These are phyloP conservation scores for Xeromyces bisporus DNA, from an alignment of 495 filamentous ascomycete genomes.

Conservation along the genomic window DNA sequence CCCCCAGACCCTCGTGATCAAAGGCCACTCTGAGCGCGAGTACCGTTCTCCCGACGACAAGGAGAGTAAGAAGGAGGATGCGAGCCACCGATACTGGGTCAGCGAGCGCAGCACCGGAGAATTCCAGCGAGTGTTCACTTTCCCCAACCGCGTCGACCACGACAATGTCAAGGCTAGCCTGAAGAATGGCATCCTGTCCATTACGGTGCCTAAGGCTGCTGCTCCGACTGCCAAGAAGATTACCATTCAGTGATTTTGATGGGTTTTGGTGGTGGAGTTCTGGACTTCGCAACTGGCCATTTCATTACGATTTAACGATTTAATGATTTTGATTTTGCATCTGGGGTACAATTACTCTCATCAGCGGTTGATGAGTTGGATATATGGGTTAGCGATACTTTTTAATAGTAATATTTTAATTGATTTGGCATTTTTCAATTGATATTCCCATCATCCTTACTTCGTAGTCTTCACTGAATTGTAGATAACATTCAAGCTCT, in stretches of 20 bases:
- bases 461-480: too few relatives aligned
- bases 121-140: slow-evolving; percentile 70
- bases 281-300: too few relatives aligned
- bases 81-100: slow-evolving; percentile 55
- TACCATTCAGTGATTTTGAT: slow-evolving; percentile 45
- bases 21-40: slow-evolving; percentile 40
- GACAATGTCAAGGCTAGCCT: slow-evolving; percentile 61
- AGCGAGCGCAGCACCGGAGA: slow-evolving; percentile 67
- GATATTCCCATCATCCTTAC: too few relatives aligned
- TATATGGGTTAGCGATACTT: too few relatives aligned
- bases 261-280: too few relatives aligned
- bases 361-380: too few relatives aligned
- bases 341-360: too few relatives aligned
- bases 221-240: slow-evolving; percentile 37
- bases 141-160: slow-evolving; percentile 61
- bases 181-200: slow-evolving; percentile 60
- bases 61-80: slow-evolving; percentile 2
- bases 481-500: too few relatives aligned
- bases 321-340: too few relatives aligned
- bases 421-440: too few relatives aligned
- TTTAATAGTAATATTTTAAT: too few relatives aligned
- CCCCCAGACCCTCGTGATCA: slow-evolving; percentile 56
- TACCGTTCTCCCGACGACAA: slow-evolving; percentile 27
- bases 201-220: slow-evolving; percentile 68
- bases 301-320: too few relatives aligned